phyloP scores from a whole-genome alignment of 2,329 filamentous ascomycete species.

The Colletotrichum sansevieriae region DNA sequence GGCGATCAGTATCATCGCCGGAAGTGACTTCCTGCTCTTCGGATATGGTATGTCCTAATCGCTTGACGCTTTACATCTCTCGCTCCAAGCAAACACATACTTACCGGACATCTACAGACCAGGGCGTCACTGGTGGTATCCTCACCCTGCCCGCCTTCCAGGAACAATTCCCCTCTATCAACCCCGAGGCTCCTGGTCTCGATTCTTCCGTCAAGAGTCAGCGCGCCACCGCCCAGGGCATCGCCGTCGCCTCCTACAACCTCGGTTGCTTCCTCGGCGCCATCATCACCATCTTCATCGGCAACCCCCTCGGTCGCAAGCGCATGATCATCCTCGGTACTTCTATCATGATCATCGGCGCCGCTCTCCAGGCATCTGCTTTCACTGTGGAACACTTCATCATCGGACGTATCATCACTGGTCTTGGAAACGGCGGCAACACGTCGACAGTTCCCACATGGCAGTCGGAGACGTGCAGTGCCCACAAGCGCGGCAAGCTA shows the following conservation, averaged over 20 bases:
- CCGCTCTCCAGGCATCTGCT: constrained; percentile 58
- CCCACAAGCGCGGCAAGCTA: constrained; percentile 70
- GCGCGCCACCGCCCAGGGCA: constrained; percentile 66
- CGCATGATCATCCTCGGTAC: constrained; percentile 58
- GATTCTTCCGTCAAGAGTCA: constrained; percentile 49
- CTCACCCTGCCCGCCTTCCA: constrained; percentile 76
- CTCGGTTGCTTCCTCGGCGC: constrained; percentile 70
- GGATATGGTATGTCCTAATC: constrained; percentile 61
- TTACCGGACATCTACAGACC: constrained; percentile 66
- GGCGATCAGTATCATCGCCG: constrained; percentile 78
- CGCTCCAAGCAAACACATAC: not conserved
- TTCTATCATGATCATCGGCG: constrained; percentile 59
- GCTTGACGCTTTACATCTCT: not conserved
- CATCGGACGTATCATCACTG: constrained; percentile 63
- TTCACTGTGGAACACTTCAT: constrained; percentile 67
- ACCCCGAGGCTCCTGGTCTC: constrained; percentile 46
- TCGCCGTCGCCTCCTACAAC: constrained; percentile 69
- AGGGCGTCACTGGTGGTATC: constrained; percentile 82
- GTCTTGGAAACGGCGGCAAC: constrained; percentile 53
- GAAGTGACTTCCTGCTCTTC: constrained; percentile 77
- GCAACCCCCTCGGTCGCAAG: constrained; percentile 58
- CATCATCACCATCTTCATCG: constrained; percentile 48
- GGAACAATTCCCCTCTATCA: constrained; percentile 56
- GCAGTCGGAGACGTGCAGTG: constrained; percentile 70
- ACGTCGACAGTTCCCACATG: constrained; percentile 68